phyloP scores from a whole-genome alignment of 495 filamentous ascomycete genomes.

The Friedmanniomyces endolithicus region DNA sequence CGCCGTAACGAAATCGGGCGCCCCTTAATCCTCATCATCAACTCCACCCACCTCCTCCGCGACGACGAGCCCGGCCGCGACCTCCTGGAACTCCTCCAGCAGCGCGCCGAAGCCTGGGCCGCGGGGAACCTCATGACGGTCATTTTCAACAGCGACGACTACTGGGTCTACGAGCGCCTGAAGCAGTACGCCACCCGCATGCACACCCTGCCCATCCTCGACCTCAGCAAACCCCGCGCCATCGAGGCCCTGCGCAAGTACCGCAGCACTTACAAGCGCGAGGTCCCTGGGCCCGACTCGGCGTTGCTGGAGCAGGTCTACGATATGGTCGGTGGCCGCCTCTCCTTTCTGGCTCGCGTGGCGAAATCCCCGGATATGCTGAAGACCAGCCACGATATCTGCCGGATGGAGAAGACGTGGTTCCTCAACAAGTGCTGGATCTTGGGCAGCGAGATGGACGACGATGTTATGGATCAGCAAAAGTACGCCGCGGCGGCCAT shows the following conservation, averaged over 20 bases:
- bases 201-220: conserved; percentile 72
- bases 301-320: conserved; percentile 61
- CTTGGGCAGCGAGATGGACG: conserved; percentile 84
- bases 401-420: conserved; percentile 77
- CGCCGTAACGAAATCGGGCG: conserved; percentile 42
- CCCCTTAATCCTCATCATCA: conserved; percentile 80
- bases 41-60: conserved; percentile 75
- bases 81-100: conserved; percentile 86
- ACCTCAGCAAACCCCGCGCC: conserved; percentile 66
- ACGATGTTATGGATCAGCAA: conserved; percentile 98
- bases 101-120: conserved; percentile 91
- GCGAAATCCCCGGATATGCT: conserved; percentile 71
- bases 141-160: conserved; percentile 88
- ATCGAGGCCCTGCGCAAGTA: conserved; percentile 63
- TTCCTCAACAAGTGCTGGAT: conserved; percentile 89
- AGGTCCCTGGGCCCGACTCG: conserved; percentile 38
- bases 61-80: conserved; percentile 86
- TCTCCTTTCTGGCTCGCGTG: conserved; percentile 75
- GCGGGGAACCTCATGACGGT: conserved; percentile 78
- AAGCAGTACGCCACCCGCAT: conserved; percentile 84
- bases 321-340: conserved; percentile 67
- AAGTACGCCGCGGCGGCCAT: conserved; percentile 92
- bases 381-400: conserved; percentile 64
- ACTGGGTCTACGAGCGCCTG: conserved; percentile 92
- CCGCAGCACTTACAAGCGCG: conserved; percentile 54